phyloP scores from a whole-genome alignment of 371 early-diverging fungal species.

The Mucor piriformis region DNA sequence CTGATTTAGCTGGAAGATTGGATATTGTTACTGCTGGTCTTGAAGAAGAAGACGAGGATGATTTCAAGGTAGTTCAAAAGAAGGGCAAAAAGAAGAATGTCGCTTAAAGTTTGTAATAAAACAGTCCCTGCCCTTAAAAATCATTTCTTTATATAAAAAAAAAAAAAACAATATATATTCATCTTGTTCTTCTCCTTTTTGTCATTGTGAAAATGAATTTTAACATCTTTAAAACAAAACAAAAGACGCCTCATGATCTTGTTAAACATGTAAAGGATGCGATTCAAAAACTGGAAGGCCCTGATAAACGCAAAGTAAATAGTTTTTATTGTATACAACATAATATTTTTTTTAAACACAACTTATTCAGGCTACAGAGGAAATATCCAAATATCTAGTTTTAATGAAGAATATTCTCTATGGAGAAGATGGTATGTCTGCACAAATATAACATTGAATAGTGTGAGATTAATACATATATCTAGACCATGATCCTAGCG shows the following conservation, averaged over 20 bases:
- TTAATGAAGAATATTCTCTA: slow-evolving; percentile 91
- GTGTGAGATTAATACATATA: slow-evolving; percentile 1
- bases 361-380: slow-evolving; percentile 84
- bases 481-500: slow-evolving; percentile 83
- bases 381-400: slow-evolving; percentile 90
- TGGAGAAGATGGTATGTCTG: slow-evolving; percentile 81
- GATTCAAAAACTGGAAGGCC: slow-evolving; percentile 68
- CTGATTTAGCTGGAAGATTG: slow-evolving; percentile 63
- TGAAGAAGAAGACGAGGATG: slow-evolving; percentile 26
- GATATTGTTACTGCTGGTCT: slow-evolving; percentile 35
- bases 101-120: neutral
- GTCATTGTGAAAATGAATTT: slow-evolving; percentile 24
- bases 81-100: slow-evolving; percentile 31
- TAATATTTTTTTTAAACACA: neutral
- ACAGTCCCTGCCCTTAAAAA: slow-evolving; percentile 1
- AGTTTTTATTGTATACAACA: neutral
- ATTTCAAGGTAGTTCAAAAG: slow-evolving; percentile 29
- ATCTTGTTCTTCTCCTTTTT: slow-evolving; percentile 18
- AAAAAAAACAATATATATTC: slow-evolving; percentile 2
- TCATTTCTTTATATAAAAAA: neutral
- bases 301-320: slow-evolving; percentile 67
- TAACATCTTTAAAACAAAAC: slow-evolving; percentile 81
- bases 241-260: slow-evolving; percentile 90
- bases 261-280: slow-evolving; percentile 87
- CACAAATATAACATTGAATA: neutral